Evolutionary conservation across 1,139 yeast genomes (phyloP), one percentile per base, ranked within the genome.

Genomic region (Pichia inconspicua): DNA sequence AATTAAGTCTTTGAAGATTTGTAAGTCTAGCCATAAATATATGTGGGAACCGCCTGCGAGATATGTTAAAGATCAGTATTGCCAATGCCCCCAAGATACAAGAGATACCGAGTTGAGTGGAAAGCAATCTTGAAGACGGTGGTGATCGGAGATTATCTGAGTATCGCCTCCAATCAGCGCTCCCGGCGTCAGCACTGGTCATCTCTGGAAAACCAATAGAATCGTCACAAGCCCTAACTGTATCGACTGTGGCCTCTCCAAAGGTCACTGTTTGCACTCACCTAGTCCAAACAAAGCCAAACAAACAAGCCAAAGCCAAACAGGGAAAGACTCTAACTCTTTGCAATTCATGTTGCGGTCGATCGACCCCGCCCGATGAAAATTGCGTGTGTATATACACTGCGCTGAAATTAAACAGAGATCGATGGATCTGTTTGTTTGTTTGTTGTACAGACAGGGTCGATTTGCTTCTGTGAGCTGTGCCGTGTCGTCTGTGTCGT

Each of bases 11-110:
- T 12, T 46, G 55, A 25, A 63, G 47, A 41, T 62, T 60, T 47
- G 60, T 57, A 45, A 63, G 49, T 47, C 68, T 50, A 0, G 67
- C 67, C 66, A 75, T 78, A 53, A 75, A 77, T n/a, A 77, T 74
- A 55, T 75, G 73, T 31, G 82, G 82, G 53, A 74, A 76, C 41
- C 68, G 64, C 14, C 69, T 64, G 42, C 80, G 60, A 32, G 77
- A 61, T 1, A 72, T 46, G 42, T 77, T 69, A 55, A 77, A 77
- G 4, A 69, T 48, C 2, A 69, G 41, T 47, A 77, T 69, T 1
- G 79, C 78, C 8, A 68, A 59, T 1, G 66, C 44, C 0, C 82
- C 82, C 10, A 76, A 56, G 0, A 69, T 52, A 1, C 66, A 49
- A 1, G 81, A 75, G 12, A 77, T 65, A 11, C 68, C 53, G 12